Conservation (phyloP, 305 asterid species). For the Fraxinus paxiana region DNA sequence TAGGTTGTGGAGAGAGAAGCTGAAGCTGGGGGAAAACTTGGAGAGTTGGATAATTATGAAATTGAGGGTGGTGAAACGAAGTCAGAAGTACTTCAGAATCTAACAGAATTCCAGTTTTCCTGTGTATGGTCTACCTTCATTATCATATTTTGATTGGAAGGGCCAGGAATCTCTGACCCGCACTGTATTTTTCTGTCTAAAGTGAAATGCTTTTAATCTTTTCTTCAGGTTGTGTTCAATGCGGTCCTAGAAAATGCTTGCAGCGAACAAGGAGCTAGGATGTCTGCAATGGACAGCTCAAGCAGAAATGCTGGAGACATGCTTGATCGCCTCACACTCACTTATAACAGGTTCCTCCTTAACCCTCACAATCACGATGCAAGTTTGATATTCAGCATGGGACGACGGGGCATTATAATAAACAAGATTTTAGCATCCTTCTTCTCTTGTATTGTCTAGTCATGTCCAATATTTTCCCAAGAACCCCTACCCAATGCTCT, state of each 20-base stretch:
- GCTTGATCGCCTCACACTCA: slow-evolving; percentile 96
- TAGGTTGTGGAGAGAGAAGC: slow-evolving; percentile 87
- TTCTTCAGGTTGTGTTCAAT: slow-evolving; percentile 76
- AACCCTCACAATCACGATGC: slow-evolving; percentile 12
- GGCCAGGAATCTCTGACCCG: background rate
- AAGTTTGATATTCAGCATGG: background rate
- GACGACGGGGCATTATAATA: too few species aligned
- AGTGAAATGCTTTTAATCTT: background rate
- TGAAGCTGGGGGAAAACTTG: slow-evolving; percentile 88
- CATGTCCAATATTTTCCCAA: background rate
- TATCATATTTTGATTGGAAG: background rate
- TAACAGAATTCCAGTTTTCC: slow-evolving; percentile 80
- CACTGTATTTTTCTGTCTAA: background rate
- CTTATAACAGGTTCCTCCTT: slow-evolving; percentile 73
- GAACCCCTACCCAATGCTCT: too few species aligned
- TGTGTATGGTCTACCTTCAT: slow-evolving; percentile 42
- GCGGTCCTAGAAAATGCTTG: slow-evolving; percentile 92
- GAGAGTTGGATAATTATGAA: slow-evolving; percentile 80
- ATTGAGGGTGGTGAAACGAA: slow-evolving; percentile 93
- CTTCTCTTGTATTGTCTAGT: background rate
- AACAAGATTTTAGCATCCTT: background rate
- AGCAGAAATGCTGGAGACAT: slow-evolving; percentile 96
- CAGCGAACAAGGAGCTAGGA: slow-evolving; percentile 98
- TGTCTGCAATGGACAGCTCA: slow-evolving; percentile 99
- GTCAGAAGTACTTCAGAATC: slow-evolving; percentile 91